Conservation (phyloP, 305 asterid species). For the Rubia tinctorum region DNA sequence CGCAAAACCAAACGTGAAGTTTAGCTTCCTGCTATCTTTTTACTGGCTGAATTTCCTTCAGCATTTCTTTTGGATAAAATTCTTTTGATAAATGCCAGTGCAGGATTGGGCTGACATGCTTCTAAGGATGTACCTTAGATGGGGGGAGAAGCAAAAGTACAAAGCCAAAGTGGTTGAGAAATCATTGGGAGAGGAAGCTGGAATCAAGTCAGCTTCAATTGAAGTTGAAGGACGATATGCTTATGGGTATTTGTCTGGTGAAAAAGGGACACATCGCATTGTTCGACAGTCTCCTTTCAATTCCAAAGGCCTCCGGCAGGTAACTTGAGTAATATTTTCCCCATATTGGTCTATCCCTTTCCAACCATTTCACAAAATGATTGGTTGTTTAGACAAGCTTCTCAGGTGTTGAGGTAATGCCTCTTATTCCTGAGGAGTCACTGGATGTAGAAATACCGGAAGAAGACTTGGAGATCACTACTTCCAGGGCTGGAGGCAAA, state of each 20-base stretch:
- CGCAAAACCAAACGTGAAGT: not conserved
- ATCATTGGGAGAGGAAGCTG: slow-evolving; percentile 96
- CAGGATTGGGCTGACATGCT: slow-evolving; percentile 99
- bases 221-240: slow-evolving; percentile 92
- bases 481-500: slow-evolving; percentile 92
- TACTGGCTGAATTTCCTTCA: not conserved
- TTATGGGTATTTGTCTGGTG: slow-evolving; percentile 92
- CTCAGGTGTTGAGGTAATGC: slow-evolving; percentile 66
- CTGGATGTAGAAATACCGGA: slow-evolving; percentile 84
- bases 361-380: not conserved
- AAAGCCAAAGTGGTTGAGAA: slow-evolving; percentile 89
- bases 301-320: slow-evolving; percentile 6
- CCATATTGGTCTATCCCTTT: slow-evolving; percentile 10
- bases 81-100: slow-evolving; percentile 79
- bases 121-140: slow-evolving; percentile 95
- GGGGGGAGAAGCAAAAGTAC: slow-evolving; percentile 92
- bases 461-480: slow-evolving; percentile 83
- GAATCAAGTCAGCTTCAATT: slow-evolving; percentile 86
- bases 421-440: slow-evolving; percentile 91
- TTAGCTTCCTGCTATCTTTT: not conserved
- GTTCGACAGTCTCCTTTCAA: slow-evolving; percentile 7
- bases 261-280: slow-evolving; percentile 90
- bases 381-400: slow-evolving; percentile 3
- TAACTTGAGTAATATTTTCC: slow-evolving; percentile 9
- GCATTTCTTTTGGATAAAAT: slow-evolving; percentile 38